Evolutionary conservation across 2,329 filamentous ascomycete species (phyloP).

Genomic region (Cadophora luteo-olivacea): DNA sequence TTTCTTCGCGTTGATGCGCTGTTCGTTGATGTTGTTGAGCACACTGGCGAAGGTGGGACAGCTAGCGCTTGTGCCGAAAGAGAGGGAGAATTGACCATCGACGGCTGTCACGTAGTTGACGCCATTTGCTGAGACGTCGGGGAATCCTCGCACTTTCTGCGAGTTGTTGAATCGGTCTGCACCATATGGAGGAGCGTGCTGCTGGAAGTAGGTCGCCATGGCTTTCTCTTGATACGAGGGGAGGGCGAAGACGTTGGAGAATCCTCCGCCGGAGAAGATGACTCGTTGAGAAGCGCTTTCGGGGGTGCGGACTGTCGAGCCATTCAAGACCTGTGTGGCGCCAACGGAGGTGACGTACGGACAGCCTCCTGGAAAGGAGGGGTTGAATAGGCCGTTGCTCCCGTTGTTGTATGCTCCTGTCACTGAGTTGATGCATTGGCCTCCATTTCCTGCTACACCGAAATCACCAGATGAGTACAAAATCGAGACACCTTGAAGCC

Average conservation of each 20-base stretch:
- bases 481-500: slow-evolving; percentile 57
- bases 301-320: slow-evolving; percentile 42
- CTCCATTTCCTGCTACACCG: slow-evolving; percentile 51
- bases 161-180: slow-evolving; percentile 55
- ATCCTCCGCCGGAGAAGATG: slow-evolving; percentile 78
- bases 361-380: slow-evolving; percentile 54
- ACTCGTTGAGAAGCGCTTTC: slow-evolving; percentile 59
- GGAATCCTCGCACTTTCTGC: slow-evolving; percentile 47
- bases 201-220: slow-evolving; percentile 38
- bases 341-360: slow-evolving; percentile 59
- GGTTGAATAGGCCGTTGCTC: slow-evolving; percentile 52
- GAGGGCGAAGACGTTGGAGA: slow-evolving; percentile 60
- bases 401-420: slow-evolving; percentile 45
- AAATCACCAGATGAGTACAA: slow-evolving; percentile 59
- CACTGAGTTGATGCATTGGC: slow-evolving; percentile 47
- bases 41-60: slow-evolving; percentile 50
- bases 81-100: slow-evolving; percentile 51
- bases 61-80: slow-evolving; percentile 57
- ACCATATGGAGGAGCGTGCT: slow-evolving; percentile 40
- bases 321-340: slow-evolving; percentile 54
- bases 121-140: slow-evolving; percentile 47
- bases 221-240: slow-evolving; percentile 53
- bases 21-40: slow-evolving; percentile 52
- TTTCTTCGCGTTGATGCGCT: slow-evolving; percentile 45
- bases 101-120: slow-evolving; percentile 53